Evolutionary conservation across 2,329 filamentous ascomycete species (phyloP).

Genomic region (Cordyceps fumosorosea): DNA sequence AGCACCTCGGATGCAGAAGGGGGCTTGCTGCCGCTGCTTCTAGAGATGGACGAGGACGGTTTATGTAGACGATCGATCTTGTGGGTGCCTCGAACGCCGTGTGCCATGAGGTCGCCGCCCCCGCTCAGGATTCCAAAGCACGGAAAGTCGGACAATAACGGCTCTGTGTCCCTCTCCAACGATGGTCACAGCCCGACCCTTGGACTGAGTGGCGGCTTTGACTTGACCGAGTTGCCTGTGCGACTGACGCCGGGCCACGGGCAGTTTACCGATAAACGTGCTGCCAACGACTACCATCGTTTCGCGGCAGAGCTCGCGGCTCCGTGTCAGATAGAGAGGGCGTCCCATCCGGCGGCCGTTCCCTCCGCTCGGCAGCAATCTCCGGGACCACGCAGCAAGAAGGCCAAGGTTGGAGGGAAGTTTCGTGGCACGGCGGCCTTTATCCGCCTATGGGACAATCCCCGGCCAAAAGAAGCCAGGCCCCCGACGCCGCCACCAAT

Average conservation of each 20-base stretch:
- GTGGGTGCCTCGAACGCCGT: slow-evolving; percentile 3
- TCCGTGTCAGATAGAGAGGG: background rate
- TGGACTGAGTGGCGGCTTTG: background rate
- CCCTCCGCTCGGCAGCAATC: background rate
- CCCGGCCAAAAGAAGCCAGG: background rate
- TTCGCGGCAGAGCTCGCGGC: slow-evolving; percentile 27
- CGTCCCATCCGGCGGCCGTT: background rate
- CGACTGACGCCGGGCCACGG: slow-evolving; percentile 18
- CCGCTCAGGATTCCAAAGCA: background rate
- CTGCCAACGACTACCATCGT: slow-evolving; percentile 30
- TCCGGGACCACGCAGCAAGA: background rate
- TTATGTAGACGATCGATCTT: background rate
- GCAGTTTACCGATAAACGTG: slow-evolving; percentile 25
- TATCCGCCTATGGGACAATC: slow-evolving; percentile 4
- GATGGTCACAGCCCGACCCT: background rate
- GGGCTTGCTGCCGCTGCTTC: background rate
- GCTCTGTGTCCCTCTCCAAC: background rate
- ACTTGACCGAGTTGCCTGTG: background rate
- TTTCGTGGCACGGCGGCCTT: slow-evolving; percentile 5
- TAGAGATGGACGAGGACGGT: background rate
- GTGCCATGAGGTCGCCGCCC: background rate
- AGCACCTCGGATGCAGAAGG: background rate
- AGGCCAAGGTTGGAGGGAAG: background rate
- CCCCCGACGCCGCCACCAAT: background rate
- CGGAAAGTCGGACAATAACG: background rate